A percentile compares a stretch with the other conserved stretches of the same genome.
These are phyloP conservation scores for Trichoderma asperellum DNA, from an alignment of 2,329 filamentous ascomycete genomes.

Conservation along the genomic window DNA sequence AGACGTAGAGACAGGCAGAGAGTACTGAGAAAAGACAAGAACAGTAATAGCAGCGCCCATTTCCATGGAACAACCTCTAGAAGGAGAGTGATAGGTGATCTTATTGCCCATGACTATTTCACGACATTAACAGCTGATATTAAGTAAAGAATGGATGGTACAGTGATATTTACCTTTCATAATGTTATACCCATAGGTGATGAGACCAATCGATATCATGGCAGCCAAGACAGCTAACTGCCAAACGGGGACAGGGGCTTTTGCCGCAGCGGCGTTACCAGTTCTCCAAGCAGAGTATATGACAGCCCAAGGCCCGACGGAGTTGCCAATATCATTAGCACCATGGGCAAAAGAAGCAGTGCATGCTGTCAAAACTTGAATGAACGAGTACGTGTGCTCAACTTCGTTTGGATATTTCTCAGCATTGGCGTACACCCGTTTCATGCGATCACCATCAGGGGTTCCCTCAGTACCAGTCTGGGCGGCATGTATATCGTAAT, in stretches of 20 bases:
- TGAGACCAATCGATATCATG: slow-evolving; percentile 67
- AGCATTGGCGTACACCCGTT: slow-evolving; percentile 66
- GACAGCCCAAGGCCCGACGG: slow-evolving; percentile 70
- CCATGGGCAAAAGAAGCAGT: slow-evolving; percentile 77
- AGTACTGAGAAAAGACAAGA: slow-evolving; percentile 74
- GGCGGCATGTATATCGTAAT: slow-evolving; percentile 75
- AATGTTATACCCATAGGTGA: slow-evolving; percentile 82
- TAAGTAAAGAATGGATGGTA: background rate
- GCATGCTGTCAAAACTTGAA: slow-evolving; percentile 69
- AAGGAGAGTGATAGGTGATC: slow-evolving; percentile 69
- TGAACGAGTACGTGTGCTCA: slow-evolving; percentile 70
- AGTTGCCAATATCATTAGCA: slow-evolving; percentile 76
- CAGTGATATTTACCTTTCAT: slow-evolving; percentile 68
- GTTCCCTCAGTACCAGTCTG: slow-evolving; percentile 33
- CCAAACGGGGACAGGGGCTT: slow-evolving; percentile 72
- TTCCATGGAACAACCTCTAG: slow-evolving; percentile 71
- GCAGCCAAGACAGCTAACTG: slow-evolving; percentile 71
- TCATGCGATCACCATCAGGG: slow-evolving; percentile 33
- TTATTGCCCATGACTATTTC: slow-evolving; percentile 75
- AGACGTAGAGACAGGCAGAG: slow-evolving; percentile 74
- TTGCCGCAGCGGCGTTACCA: slow-evolving; percentile 62
- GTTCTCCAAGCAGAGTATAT: slow-evolving; percentile 71
- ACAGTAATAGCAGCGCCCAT: slow-evolving; percentile 79
- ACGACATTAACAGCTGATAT: background rate
- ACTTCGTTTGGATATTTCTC: slow-evolving; percentile 71